Base-by-base conservation (phyloP, 2,329 filamentous ascomycete species). In the Aspergillus piperis region DNA sequence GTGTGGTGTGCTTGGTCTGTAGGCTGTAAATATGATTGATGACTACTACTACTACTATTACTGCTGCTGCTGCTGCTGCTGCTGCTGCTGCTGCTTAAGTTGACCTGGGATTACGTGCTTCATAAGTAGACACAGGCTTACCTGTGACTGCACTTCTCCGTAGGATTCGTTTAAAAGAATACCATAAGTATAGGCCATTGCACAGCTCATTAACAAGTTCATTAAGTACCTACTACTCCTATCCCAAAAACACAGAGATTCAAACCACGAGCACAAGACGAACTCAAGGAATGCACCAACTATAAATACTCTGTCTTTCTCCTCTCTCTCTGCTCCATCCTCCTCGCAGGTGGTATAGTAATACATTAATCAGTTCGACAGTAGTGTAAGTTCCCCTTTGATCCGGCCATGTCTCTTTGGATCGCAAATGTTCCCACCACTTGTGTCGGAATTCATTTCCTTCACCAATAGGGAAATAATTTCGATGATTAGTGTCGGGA, bases 321-420 rank as follows among this genome's bases (percentile, higher is more conserved):
- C 11, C 11, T 2, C 10, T 55, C 49, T 54, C 25, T 25, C 39
- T 41, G 30, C 32, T 10, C 53, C 53, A 13, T 47, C 53, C 11
- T 30, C 19, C 23, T 55, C 50, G 30, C 55, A 60, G 25, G 57
- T 59, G 54, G 57, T 59, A 47, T 66, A 49, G 47, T 67, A 67
- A 64, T 67, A 67, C 65, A 67, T 63, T 63, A 60, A 54, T 64
- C 56, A 30, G 58, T 58, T 52, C 49, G 21, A 63, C 50, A 59
- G 23, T 54, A 59, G 48, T 36, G 32, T 25, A 47, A 47, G 8
- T n/a, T 36, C 39, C 25, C 38, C 21, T 19, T 17, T 17, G 53
- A 55, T 13, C 39, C 3, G n/a, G 13, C 4, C 30, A 30, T 56
- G 25, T 39, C 52, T 52, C 17, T 19, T 57, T 39, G 21, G 41